Conservation (phyloP, 2,329 filamentous ascomycete species). For the Lizonia empirigonia region DNA sequence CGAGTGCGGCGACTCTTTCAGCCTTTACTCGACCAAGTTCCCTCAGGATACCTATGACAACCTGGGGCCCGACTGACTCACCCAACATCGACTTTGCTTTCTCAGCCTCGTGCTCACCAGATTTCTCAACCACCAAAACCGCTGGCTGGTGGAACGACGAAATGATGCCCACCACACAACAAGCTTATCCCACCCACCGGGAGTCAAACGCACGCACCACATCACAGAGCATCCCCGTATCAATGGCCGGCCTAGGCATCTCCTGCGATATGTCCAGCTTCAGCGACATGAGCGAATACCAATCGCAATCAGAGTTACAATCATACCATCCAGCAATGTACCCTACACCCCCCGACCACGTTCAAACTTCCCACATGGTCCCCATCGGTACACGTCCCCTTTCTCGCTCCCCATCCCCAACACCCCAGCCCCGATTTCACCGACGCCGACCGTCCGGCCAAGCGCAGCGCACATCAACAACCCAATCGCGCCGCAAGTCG, state of each 20-base stretch:
- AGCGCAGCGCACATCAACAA: conserved; percentile 7
- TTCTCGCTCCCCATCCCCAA: conserved; percentile 34
- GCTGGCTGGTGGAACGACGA: conserved; percentile 37
- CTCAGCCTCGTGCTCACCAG: conserved; percentile 36
- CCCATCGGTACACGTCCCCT: conserved; percentile 29
- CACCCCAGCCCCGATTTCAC: conserved; percentile 35
- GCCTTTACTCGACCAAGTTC: conserved; percentile 47
- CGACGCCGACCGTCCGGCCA: conserved; percentile 28
- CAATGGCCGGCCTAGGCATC: conserved; percentile 40
- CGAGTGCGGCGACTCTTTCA: conserved; percentile 39
- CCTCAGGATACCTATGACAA: conserved; percentile 34
- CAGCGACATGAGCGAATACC: conserved; percentile 18
- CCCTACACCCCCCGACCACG: background rate
- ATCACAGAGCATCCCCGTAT: conserved; percentile 20
- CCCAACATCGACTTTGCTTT: conserved; percentile 40
- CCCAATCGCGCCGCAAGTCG: conserved; percentile 6
- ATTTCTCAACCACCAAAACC: conserved; percentile 31
- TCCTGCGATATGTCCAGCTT: conserved; percentile 37
- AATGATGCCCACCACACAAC: conserved; percentile 24
- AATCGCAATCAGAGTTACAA: conserved; percentile 17
- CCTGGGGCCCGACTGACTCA: conserved; percentile 40
- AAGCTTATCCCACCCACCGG: conserved; percentile 23
- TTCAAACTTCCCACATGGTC: conserved; percentile 17
- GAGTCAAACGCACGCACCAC: conserved; percentile 27
- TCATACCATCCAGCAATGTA: conserved; percentile 9